These are phyloP conservation scores for Eucalyptus grandis DNA, from an alignment of 345 rosid genomes.

Conservation along the genomic window DNA sequence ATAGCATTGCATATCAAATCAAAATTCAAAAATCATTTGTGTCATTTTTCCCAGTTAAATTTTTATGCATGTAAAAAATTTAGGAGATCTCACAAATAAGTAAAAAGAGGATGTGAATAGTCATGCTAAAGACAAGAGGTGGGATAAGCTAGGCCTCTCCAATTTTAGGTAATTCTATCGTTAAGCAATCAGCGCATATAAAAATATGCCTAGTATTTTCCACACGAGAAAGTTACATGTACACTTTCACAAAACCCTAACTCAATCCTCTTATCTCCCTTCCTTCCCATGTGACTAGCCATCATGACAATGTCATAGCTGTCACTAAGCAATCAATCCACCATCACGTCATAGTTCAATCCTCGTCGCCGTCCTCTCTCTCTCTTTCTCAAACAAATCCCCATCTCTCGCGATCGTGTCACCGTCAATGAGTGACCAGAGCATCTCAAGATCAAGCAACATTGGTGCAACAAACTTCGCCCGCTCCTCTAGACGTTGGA, in stretches of 20 bases:
- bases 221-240: not conserved
- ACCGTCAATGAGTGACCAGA: not conserved
- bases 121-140: not conserved
- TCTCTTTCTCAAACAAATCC: not conserved
- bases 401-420: not conserved
- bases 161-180: not conserved
- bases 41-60: not conserved
- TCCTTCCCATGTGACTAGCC: not conserved
- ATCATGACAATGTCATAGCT: not conserved
- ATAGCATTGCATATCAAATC: not conserved
- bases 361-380: not conserved
- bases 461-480: not conserved
- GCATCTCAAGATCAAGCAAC: not conserved
- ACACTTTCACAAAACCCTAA: not conserved
- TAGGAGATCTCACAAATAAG: not conserved
- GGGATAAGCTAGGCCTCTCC: not conserved
- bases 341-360: not conserved
- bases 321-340: not conserved
- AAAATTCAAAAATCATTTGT: rapidly evolving
- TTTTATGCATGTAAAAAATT: not conserved
- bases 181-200: not conserved
- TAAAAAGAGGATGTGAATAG: not conserved
- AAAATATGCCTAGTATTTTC: not conserved
- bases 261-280: not conserved
- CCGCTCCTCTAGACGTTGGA: not conserved